phyloP scores from a whole-genome alignment of 2,329 filamentous ascomycete species.

The Aureobasidium mangrovei region DNA sequence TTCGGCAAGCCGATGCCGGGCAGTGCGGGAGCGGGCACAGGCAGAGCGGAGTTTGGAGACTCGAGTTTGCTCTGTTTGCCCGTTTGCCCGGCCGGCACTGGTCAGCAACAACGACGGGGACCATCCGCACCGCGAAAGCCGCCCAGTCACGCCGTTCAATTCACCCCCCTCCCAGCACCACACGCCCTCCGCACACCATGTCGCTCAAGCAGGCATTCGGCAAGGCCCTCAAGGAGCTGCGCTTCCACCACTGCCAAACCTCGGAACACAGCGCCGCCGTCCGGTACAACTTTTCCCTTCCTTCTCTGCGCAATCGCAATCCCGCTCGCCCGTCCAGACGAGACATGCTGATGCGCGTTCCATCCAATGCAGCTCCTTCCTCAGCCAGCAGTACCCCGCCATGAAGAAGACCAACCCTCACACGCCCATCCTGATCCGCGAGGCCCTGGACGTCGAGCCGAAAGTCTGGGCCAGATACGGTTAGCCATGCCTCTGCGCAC shows the following conservation, averaged over 20 bases:
- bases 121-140: background rate
- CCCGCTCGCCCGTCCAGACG: background rate
- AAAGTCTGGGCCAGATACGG: constrained; percentile 89
- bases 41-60: constrained; percentile 3
- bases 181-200: constrained; percentile 45
- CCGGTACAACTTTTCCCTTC: constrained; percentile 49
- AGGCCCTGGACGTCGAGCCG: constrained; percentile 76
- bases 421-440: constrained; percentile 88
- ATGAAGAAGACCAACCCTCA: constrained; percentile 99
- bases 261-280: constrained; percentile 81
- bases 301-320: background rate
- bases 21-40: background rate
- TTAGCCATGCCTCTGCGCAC: constrained; percentile 32
- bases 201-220: constrained; percentile 87
- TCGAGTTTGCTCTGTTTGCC: constrained; percentile 3
- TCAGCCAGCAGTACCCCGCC: constrained; percentile 83
- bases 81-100: background rate
- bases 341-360: background rate
- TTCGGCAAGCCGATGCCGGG: constrained; percentile 1
- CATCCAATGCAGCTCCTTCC: constrained; percentile 59
- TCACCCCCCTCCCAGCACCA: background rate
- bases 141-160: background rate
- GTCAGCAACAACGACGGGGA: background rate
- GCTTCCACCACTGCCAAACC: constrained; percentile 95
- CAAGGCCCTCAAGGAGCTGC: constrained; percentile 83